Conservation (phyloP, 495 filamentous ascomycete genomes). For the Beverwykella pulmonaria region DNA sequence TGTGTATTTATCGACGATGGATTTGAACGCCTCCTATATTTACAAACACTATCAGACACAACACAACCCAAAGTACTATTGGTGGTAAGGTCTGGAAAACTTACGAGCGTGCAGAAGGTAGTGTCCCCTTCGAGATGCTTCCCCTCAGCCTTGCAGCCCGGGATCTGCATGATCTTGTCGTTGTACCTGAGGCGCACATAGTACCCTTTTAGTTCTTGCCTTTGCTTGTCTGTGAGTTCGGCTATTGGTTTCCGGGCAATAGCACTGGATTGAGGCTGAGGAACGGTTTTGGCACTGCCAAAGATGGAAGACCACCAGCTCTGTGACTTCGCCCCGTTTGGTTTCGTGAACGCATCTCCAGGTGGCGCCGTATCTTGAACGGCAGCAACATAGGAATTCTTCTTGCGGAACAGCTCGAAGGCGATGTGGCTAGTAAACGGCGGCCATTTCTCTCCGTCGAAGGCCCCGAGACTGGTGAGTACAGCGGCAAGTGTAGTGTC, state of each 20-base stretch:
- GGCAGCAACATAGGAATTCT: neutral
- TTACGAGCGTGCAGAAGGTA: conserved; percentile 85
- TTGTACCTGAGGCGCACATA: conserved; percentile 97
- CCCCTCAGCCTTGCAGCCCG: conserved; percentile 73
- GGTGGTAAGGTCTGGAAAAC: conserved; percentile 29
- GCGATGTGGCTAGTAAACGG: conserved; percentile 91
- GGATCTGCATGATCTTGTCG: conserved; percentile 75
- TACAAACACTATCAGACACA: neutral
- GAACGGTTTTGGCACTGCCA: conserved; percentile 37
- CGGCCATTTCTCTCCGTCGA: conserved; percentile 75
- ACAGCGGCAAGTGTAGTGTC: conserved; percentile 89
- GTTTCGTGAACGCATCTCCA: conserved; percentile 5
- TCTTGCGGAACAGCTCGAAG: conserved; percentile 75
- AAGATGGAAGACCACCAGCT: conserved; percentile 57
- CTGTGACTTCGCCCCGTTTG: conserved; percentile 24
- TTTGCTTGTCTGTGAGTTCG: conserved; percentile 55
- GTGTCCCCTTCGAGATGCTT: conserved; percentile 90
- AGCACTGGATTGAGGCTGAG: conserved; percentile 33
- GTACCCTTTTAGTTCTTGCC: conserved; percentile 64
- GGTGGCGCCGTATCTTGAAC: conserved; percentile 10
- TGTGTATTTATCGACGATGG: conserved; percentile 86
- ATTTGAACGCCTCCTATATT: conserved; percentile 79
- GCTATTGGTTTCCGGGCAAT: conserved; percentile 57
- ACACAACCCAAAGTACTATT: neutral
- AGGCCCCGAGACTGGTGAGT: conserved; percentile 77